Conservation (phyloP, 805 yeast genomes). For the Lipomyces lipofer region DNA sequence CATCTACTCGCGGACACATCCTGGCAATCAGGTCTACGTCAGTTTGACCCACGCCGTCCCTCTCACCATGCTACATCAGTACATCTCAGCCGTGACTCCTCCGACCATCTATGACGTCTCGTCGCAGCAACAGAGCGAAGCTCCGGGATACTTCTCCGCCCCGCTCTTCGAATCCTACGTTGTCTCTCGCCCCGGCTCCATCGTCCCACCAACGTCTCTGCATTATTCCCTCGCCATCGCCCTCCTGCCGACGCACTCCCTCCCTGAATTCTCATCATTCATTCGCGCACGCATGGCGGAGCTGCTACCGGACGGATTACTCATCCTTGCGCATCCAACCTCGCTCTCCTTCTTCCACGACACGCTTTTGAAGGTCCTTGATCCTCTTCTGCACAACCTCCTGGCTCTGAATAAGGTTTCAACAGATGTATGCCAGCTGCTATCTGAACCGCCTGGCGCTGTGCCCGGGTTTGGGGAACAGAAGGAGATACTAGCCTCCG, state of each 20-base stretch:
- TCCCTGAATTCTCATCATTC: conserved; percentile 29
- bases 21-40: conserved; percentile 2
- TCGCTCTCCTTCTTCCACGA: conserved; percentile 29
- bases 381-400: conserved; percentile 33
- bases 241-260: conserved; percentile 33
- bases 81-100: not conserved
- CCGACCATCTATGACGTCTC: conserved; percentile 3
- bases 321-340: conserved; percentile 33
- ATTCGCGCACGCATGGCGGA: conserved; percentile 29
- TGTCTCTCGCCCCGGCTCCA: not conserved
- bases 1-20: not conserved
- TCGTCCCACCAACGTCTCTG: conserved; percentile 24
- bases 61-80: conserved; percentile 1
- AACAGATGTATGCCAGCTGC: conserved; percentile 32
- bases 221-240: conserved; percentile 31
- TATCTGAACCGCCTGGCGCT: conserved; percentile 30
- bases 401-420: conserved; percentile 34
- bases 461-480: conserved; percentile 27
- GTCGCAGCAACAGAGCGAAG: conserved; percentile 6
- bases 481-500: conserved; percentile 7
- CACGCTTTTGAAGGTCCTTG: conserved; percentile 32
- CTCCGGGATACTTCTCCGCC: conserved; percentile 13
- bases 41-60: conserved; percentile 14
- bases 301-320: conserved; percentile 32
- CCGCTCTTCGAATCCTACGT: conserved; percentile 19